phyloP scores from a whole-genome alignment of 208 protist species.

The Angomonas deanei region DNA sequence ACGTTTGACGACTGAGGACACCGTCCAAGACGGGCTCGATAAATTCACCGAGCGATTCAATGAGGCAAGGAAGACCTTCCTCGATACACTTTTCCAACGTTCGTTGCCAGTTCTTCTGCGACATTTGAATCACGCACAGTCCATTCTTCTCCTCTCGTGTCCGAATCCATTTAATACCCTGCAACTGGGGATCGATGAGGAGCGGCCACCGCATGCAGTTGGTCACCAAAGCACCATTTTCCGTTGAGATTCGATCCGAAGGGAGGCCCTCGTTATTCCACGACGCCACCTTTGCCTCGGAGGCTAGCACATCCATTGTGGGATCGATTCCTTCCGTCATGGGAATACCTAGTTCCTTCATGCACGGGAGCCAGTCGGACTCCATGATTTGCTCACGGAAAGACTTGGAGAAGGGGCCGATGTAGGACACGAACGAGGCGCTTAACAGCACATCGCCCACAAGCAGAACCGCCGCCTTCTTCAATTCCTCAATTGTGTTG shows the following conservation, averaged over 20 bases:
- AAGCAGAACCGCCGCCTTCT: conserved; percentile 85
- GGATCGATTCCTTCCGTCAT: conserved; percentile 92
- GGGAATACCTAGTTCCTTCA: conserved; percentile 89
- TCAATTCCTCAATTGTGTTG: conserved; percentile 89
- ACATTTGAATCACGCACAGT: conserved; percentile 90
- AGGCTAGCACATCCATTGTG: conserved; percentile 90
- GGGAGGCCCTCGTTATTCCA: conserved; percentile 98
- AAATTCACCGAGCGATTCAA: conserved; percentile 95
- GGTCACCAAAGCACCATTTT: conserved; percentile 96
- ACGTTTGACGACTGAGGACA: conserved; percentile 93
- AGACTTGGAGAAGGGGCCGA: conserved; percentile 96
- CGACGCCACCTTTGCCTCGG: conserved; percentile 88
- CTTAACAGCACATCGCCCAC: conserved; percentile 96
- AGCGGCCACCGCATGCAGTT: conserved; percentile 97
- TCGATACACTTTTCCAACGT: conserved; percentile 91
- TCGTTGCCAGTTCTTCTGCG: conserved; percentile 88
- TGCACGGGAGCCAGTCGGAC: conserved; percentile 90
- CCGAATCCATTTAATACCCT: conserved; percentile 97
- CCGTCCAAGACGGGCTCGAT: conserved; percentile 97
- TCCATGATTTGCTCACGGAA: conserved; percentile 93
- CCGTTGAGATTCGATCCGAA: conserved; percentile 95
- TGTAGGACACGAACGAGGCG: conserved; percentile 97
- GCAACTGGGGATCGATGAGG: conserved; percentile 98
- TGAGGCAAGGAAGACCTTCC: conserved; percentile 89
- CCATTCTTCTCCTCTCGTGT: conserved; percentile 94